Evolutionary conservation across 2,329 filamentous ascomycete genomes (phyloP).

Genomic region (Aspergillus sp.): DNA sequence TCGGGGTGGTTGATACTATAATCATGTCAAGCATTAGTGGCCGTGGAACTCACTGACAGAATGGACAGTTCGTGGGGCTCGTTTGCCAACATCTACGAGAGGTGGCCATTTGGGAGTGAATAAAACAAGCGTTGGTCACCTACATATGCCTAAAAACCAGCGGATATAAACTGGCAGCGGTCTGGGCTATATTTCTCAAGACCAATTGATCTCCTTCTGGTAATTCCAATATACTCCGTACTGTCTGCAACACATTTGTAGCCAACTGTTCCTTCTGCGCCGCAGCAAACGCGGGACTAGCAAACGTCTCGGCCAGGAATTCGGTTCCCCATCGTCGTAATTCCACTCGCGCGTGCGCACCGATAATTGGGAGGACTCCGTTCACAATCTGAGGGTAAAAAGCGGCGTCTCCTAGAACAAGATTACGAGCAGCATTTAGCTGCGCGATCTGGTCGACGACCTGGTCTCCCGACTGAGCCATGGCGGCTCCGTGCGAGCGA

Average conservation of each 20-base stretch:
- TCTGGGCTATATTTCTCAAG: conserved; percentile 81
- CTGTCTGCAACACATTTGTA: conserved; percentile 72
- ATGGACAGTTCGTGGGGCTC: neutral
- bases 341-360: conserved; percentile 70
- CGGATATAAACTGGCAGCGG: conserved; percentile 88
- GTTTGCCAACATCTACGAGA: conserved; percentile 21
- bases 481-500: conserved; percentile 34
- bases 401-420: conserved; percentile 80
- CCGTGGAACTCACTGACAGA: neutral
- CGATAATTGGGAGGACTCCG: conserved; percentile 88
- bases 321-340: conserved; percentile 94
- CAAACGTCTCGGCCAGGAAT: conserved; percentile 93
- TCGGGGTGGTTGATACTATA: conserved; percentile 80
- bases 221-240: conserved; percentile 69
- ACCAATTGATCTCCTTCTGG: conserved; percentile 76
- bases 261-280: conserved; percentile 79
- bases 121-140: conserved; percentile 48
- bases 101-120: conserved; percentile 11
- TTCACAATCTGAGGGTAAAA: conserved; percentile 92
- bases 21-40: conserved; percentile 33
- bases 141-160: conserved; percentile 93
- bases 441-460: conserved; percentile 79
- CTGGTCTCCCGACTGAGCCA: conserved; percentile 57
- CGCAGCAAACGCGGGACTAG: conserved; percentile 77
- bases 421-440: conserved; percentile 84